Base-by-base conservation (phyloP, 2,329 filamentous ascomycete genomes). In the Pseudofabraea citricarpa region DNA sequence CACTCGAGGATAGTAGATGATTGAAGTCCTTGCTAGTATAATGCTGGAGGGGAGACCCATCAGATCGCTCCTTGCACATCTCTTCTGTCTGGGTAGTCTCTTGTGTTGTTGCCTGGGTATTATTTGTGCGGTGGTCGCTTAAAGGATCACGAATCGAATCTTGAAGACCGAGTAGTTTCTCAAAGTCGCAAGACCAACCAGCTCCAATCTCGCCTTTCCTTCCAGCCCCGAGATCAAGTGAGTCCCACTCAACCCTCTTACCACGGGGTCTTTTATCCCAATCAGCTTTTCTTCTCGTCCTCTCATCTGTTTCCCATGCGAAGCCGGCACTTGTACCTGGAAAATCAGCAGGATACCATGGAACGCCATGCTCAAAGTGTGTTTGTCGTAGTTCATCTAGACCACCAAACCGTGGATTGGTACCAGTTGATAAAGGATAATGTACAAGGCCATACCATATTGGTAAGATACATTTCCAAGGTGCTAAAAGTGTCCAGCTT, bases 401-500 rank as follows among this genome's bases (percentile, higher is more conserved):
- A 0, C 93, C 91, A 2, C 87, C 91, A 53, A 95, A 89, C 19
- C 84, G 75, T 2, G 88, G 85, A 47, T 89, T 94, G 0, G 85
- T 83, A 6, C 90, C 90, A 1, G 82, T 85, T 0, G 82, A 85
- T 1, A 94, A 72, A 0, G 88, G 87, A 47, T 83, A 89, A 58
- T 89, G 89, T 66, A 95, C 84, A 12, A 97, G 67, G 36, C 80
- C 82, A 55, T 91, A 85, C 93, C 93, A 98, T 23, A 96, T 72
- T 0, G 88, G 80, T 26, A 81, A 71, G 26, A 97, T 85, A 55
- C 87, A 95, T 59, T 87, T 90, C 89, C 91, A 96, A 0, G 93
- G 93, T 3, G 93, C 74, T 19, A 97, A 71, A 1, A 97, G 62
- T 0, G 83, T 93, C 89, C 90, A 97, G 0, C 74, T 82, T 0